Conservation (phyloP, 176 grass and related monocot species). For the Elymus sibiricus region DNA sequence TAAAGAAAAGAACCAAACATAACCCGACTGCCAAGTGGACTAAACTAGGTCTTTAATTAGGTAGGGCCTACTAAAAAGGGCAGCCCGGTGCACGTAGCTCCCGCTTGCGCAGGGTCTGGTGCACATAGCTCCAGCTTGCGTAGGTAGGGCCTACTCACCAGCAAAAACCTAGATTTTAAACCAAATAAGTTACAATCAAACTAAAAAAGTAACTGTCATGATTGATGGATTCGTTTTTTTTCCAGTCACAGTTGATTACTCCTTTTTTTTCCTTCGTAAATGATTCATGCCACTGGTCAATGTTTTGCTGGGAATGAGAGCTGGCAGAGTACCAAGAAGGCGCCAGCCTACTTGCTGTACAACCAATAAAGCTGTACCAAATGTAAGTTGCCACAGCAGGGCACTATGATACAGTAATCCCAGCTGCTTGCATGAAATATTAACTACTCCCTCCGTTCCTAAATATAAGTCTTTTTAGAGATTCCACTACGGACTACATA, state of each 20-base stretch:
- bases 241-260: neutral
- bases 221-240: neutral
- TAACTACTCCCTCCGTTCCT: too few relatives aligned
- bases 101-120: too few relatives aligned
- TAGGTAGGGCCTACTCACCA: neutral
- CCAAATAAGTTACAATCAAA: neutral
- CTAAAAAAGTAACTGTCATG: neutral
- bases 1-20: neutral
- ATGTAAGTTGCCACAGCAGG: neutral
- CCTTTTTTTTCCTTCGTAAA: neutral
- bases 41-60: neutral
- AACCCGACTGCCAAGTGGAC: neutral
- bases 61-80: neutral
- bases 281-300: neutral
- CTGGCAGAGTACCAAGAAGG: neutral
- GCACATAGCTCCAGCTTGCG: too few relatives aligned
- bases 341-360: neutral
- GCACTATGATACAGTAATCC: neutral
- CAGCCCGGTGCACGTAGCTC: too few relatives aligned
- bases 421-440: neutral
- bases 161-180: neutral
- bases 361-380: neutral
- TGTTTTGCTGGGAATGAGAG: neutral
- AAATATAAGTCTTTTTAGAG: too few relatives aligned
- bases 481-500: too few relatives aligned